Percentiles rank a stretch among this genome's conserved stretches.
phyloP scores from a whole-genome alignment of 2,329 filamentous ascomycete genomes.

The Sarocladium strictum region DNA sequence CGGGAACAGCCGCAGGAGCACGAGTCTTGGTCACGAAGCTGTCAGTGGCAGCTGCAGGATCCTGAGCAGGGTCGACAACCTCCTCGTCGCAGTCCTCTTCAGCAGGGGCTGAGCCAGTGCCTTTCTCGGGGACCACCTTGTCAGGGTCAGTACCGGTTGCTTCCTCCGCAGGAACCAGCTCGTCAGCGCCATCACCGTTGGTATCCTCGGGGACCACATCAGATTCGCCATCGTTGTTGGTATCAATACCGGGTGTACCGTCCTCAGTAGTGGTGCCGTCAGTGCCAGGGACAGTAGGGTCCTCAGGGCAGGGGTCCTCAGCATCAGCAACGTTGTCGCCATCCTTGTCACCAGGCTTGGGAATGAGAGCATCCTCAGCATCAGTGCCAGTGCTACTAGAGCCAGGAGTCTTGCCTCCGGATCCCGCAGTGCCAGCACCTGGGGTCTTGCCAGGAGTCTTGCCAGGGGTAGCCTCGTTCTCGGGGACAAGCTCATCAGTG shows the following conservation, averaged over 20 bases:
- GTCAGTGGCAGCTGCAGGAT: neutral
- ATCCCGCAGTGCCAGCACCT: neutral
- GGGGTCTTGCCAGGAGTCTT: no score
- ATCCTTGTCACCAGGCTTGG: constrained; percentile 2
- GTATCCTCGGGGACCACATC: neutral
- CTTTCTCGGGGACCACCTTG: neutral
- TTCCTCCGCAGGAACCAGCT: neutral
- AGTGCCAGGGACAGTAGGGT: neutral
- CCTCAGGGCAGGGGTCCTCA: neutral
- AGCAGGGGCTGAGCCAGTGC: neutral
- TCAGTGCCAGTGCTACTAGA: neutral
- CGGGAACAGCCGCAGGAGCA: neutral
- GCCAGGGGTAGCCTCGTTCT: neutral
- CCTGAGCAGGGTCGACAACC: neutral
- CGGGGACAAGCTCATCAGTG: neutral
- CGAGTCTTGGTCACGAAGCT: constrained; percentile 3
- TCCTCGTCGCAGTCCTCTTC: neutral
- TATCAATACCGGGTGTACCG: neutral
- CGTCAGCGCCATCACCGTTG: neutral
- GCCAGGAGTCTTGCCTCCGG: neutral
- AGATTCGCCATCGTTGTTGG: neutral
- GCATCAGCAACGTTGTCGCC: neutral
- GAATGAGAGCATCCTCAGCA: neutral
- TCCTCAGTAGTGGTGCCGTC: neutral
- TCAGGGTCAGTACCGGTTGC: neutral